Conservation (phyloP, 345 rosid genomes). For the Aethionema arabicum region DNA sequence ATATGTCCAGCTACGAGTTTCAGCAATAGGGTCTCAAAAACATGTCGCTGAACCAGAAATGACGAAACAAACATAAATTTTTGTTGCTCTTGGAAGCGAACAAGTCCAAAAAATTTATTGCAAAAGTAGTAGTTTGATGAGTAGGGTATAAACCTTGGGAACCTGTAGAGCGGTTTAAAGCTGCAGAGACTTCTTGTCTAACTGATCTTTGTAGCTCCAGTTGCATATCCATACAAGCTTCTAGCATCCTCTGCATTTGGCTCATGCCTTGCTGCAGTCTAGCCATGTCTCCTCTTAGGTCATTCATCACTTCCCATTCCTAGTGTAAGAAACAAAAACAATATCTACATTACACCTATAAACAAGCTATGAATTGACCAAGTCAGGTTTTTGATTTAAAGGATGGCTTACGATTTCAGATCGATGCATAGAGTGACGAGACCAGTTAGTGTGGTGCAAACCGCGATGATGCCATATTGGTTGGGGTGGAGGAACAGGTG, state of each 20-base stretch:
- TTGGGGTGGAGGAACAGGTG: constrained; percentile 91
- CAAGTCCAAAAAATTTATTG: no score
- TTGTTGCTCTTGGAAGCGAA: no score
- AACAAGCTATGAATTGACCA: background rate
- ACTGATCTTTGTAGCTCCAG: constrained; percentile 97
- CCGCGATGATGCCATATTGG: constrained; percentile 97
- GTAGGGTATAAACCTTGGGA: constrained; percentile 56
- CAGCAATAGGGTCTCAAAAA: no score
- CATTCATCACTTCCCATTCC: constrained; percentile 98
- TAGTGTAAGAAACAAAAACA: constrained; percentile 38
- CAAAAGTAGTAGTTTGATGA: background rate
- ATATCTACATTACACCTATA: constrained; percentile 11
- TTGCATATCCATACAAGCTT: constrained; percentile 99
- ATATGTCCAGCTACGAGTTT: no score
- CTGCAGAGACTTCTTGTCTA: constrained; percentile 98
- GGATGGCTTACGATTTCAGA: constrained; percentile 74
- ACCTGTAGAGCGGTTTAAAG: constrained; percentile 72
- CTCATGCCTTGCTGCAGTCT: constrained; percentile 98
- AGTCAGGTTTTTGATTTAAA: background rate
- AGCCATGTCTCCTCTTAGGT: constrained; percentile 87
- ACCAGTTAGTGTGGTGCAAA: constrained; percentile 79
- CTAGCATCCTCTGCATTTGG: constrained; percentile 98
- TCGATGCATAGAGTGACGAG: constrained; percentile 86
- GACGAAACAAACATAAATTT: no score
- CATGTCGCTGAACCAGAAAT: no score